Conservation (phyloP, 2,329 filamentous ascomycete genomes). For the Lecanicillium sp. region DNA sequence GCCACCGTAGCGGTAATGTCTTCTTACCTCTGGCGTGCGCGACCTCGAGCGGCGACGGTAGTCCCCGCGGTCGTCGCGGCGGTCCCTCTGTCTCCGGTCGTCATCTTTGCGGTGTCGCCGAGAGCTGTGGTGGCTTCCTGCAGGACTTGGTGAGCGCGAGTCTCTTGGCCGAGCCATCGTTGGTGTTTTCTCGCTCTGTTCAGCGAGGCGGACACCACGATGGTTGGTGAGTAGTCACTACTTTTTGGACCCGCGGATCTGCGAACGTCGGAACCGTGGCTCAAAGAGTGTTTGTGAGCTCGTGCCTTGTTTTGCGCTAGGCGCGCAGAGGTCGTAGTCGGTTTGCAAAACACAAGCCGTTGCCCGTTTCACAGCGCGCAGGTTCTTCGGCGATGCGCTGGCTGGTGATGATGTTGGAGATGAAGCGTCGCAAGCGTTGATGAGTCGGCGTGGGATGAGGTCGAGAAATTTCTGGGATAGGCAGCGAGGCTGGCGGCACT, state of each 20-base stretch:
- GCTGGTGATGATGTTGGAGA: too few relatives aligned
- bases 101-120: slow-evolving; percentile 59
- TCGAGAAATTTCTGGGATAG: too few relatives aligned
- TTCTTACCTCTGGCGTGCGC: slow-evolving; percentile 56
- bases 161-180: slow-evolving; percentile 57
- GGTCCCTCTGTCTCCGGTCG: slow-evolving; percentile 47
- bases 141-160: slow-evolving; percentile 86
- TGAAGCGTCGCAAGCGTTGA: too few relatives aligned
- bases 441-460: too few relatives aligned
- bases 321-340: too few relatives aligned
- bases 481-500: too few relatives aligned
- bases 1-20: slow-evolving; percentile 7
- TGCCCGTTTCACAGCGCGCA: too few relatives aligned
- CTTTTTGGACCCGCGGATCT: slow-evolving; percentile 17
- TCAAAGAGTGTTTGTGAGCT: too few relatives aligned
- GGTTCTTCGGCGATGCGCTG: slow-evolving; percentile 9
- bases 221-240: slow-evolving; percentile 16
- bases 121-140: slow-evolving; percentile 73
- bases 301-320: too few relatives aligned
- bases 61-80: slow-evolving; percentile 41
- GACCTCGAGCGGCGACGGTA: slow-evolving; percentile 51
- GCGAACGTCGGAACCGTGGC: too few relatives aligned
- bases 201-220: slow-evolving; percentile 19
- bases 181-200: slow-evolving; percentile 30
- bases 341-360: too few relatives aligned